A percentile compares a stretch with the other conserved stretches of the same genome.
phyloP scores from a whole-genome alignment of 2,329 filamentous ascomycete species.

The Chrysoporthe puriensis region DNA sequence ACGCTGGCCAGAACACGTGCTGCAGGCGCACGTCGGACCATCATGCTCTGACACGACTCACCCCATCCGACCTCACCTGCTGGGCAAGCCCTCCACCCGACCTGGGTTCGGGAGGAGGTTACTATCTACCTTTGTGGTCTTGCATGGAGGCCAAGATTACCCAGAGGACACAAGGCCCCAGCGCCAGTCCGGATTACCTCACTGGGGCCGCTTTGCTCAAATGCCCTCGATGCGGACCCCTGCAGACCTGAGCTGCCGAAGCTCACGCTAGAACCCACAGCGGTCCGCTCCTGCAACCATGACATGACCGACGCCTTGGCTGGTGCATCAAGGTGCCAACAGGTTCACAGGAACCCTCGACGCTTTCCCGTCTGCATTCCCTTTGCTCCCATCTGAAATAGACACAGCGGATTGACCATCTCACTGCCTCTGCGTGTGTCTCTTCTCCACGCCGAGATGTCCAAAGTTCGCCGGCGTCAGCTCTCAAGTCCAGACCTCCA shows the following conservation, averaged over 20 bases:
- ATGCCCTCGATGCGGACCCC: constrained; percentile 12
- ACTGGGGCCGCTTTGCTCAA: constrained; percentile 8
- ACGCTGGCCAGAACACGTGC: constrained; percentile 24
- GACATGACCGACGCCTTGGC: constrained; percentile 17
- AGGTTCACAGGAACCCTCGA: background rate
- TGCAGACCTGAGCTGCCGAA: constrained; percentile 18
- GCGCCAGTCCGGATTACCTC: constrained; percentile 21
- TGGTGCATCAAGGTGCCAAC: background rate
- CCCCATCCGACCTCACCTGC: constrained; percentile 13
- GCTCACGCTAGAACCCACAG: constrained; percentile 19
- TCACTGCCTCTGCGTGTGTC: background rate
- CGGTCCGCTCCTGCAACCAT: constrained; percentile 26
- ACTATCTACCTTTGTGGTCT: background rate
- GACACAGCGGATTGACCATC: background rate
- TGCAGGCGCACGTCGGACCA: constrained; percentile 24
- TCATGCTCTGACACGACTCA: constrained; percentile 17
- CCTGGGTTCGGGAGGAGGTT: background rate
- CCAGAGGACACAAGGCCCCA: constrained; percentile 8
- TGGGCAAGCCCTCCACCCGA: background rate
- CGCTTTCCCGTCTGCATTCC: background rate
- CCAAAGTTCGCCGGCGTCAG: background rate
- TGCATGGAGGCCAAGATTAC: constrained; percentile 2
- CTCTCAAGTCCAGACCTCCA: background rate
- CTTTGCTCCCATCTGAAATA: background rate
- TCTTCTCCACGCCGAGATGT: no score